Conservation (phyloP, 768 basidiomycete species). For the Mycena floridula region DNA sequence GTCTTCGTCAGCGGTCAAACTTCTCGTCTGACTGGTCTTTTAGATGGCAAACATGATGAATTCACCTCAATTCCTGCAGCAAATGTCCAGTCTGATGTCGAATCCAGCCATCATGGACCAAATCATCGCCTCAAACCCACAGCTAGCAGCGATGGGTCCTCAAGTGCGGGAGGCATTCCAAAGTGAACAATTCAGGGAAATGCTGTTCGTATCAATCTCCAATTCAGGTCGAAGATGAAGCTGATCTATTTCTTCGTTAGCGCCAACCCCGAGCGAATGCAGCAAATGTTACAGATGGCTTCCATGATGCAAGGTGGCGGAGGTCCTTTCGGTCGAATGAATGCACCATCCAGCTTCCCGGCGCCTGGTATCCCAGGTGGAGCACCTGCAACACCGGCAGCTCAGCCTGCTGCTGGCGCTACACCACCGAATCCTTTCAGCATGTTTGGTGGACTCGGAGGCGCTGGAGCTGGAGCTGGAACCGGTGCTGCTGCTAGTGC, state of each 20-base stretch:
- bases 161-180: slow-evolving; percentile 77
- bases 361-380: slow-evolving; percentile 52
- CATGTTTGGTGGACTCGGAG: slow-evolving; percentile 15
- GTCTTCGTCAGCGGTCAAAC: slow-evolving; percentile 14
- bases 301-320: slow-evolving; percentile 33
- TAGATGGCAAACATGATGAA: slow-evolving; percentile 85
- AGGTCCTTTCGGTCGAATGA: slow-evolving; percentile 13
- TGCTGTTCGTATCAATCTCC: slow-evolving; percentile 50
- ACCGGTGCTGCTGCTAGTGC: slow-evolving; percentile 17
- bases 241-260: slow-evolving; percentile 21
- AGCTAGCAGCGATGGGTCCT: slow-evolving; percentile 68
- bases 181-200: slow-evolving; percentile 65
- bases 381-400: slow-evolving; percentile 17
- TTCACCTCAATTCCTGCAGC: slow-evolving; percentile 76
- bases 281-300: slow-evolving; percentile 74
- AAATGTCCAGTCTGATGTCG: slow-evolving; percentile 83
- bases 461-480: slow-evolving; percentile 19
- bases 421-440: slow-evolving; percentile 17
- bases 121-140: slow-evolving; percentile 76
- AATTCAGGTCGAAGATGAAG: neutral
- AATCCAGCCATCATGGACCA: slow-evolving; percentile 89
- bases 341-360: slow-evolving; percentile 37
- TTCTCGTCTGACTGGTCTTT: neutral
- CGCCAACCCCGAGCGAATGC: slow-evolving; percentile 73
- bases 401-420: slow-evolving; percentile 18